These are phyloP conservation scores for Entomortierella chlamydospora DNA, from an alignment of 192 early-diverging fungal species.

Conservation along the genomic window DNA sequence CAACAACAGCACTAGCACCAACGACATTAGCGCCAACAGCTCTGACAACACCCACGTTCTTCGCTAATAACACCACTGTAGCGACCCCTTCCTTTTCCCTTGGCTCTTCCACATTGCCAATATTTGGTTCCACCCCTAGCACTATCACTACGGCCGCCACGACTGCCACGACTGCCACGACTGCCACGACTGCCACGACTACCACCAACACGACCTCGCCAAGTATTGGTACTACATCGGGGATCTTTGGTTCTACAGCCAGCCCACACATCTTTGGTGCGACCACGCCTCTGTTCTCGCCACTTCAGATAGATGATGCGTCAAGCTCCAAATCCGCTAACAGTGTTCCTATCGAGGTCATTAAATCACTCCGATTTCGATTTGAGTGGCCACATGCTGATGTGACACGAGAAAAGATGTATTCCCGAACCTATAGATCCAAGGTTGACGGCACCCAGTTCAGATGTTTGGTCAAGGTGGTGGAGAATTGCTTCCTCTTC, in stretches of 20 bases:
- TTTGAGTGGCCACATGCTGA: slow-evolving; percentile 12
- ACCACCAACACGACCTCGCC: not conserved
- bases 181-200: not conserved
- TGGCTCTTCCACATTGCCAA: too few species aligned
- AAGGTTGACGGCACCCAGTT: not conserved
- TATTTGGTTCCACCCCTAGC: not conserved
- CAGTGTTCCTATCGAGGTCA: not conserved
- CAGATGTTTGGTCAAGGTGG: slow-evolving; percentile 1
- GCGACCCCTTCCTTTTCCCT: not conserved
- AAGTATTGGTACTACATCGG: not conserved
- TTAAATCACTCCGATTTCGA: slow-evolving; percentile 8
- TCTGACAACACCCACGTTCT: too few species aligned
- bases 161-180: not conserved
- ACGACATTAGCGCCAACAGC: too few species aligned
- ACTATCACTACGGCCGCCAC: not conserved
- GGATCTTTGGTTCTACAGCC: not conserved
- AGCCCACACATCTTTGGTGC: not conserved
- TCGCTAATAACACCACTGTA: not conserved
- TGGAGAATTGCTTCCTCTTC: slow-evolving; percentile 14
- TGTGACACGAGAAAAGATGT: not conserved
- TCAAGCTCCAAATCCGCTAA: not conserved
- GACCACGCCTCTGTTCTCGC: not conserved
- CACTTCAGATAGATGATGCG: not conserved
- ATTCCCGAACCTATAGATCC: not conserved
- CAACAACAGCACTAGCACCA: not conserved